These are phyloP conservation scores for Colletotrichum caudatum DNA, from an alignment of 2,329 filamentous ascomycete species.

Conservation along the genomic window DNA sequence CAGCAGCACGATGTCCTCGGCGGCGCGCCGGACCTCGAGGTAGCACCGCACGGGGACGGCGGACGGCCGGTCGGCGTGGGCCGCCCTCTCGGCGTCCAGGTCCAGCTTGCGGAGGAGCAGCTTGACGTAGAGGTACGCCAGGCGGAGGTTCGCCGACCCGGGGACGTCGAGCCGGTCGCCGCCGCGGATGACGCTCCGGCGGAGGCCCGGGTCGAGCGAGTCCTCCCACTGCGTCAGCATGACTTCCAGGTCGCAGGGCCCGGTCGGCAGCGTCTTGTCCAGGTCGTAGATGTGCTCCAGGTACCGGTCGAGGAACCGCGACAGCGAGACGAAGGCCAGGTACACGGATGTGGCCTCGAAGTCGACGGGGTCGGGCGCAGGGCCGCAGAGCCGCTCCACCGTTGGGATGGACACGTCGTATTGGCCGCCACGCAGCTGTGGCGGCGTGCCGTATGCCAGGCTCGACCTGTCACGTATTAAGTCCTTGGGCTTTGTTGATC, in stretches of 20 bases:
- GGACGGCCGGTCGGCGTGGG: conserved; percentile 39
- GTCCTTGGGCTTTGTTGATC: background rate
- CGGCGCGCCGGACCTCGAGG: conserved; percentile 57
- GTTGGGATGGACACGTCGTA: conserved; percentile 62
- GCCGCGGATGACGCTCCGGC: conserved; percentile 58
- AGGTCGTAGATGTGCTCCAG: conserved; percentile 53
- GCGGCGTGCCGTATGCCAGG: conserved; percentile 65
- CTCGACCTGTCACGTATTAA: conserved; percentile 56
- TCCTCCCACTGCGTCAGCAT: conserved; percentile 60
- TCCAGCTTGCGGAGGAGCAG: conserved; percentile 61
- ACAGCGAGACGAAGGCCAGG: conserved; percentile 58
- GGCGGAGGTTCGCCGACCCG: conserved; percentile 63
- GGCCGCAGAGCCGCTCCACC: conserved; percentile 48
- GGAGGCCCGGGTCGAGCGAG: conserved; percentile 51
- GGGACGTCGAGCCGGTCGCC: conserved; percentile 53
- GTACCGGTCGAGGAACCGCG: conserved; percentile 55
- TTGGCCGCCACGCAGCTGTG: conserved; percentile 58
- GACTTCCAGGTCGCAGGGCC: conserved; percentile 52
- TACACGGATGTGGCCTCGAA: conserved; percentile 54
- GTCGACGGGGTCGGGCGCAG: conserved; percentile 31
- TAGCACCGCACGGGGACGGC: conserved; percentile 47
- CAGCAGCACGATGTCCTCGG: conserved; percentile 63
- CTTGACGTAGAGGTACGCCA: conserved; percentile 62
- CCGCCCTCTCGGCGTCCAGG: conserved; percentile 54
- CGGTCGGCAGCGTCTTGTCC: conserved; percentile 45